Base-by-base conservation (phyloP, 2,329 filamentous ascomycete genomes). In the Bimuria novae-zelandiae region DNA sequence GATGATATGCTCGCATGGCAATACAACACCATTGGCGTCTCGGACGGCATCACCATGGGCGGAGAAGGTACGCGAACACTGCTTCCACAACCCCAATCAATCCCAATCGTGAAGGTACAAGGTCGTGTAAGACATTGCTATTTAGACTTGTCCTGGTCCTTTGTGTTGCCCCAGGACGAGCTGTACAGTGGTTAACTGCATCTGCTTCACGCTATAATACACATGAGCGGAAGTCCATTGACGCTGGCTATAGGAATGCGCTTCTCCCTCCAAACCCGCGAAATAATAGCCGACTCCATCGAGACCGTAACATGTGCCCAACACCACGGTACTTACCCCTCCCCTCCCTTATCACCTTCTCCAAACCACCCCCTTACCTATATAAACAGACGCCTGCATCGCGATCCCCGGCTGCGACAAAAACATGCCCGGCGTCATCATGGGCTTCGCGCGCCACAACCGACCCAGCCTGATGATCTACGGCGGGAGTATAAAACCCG, bases 391-490 rank as follows among this genome's bases (percentile, higher is more conserved):
- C 71, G 93, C 92, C 53, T 95, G 92, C 73, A 92, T 97, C 71
- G 87, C 90, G 25, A 93, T 97, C 63, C 92, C 93, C 0, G 92
- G 92, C 10, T 97, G 92, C 73, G 92, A 97, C 78, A 97, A 97
- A 83, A 97, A 97, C 74, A 97, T 97, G 93, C 92, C 92, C 0
- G 92, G 92, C 59, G 88, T 90, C 14, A 81, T 94, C 58, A 96
- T 96, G 87, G 92, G 89, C 0, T 92, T 94, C 68, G 90, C 90
- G 12, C 84, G 93, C 52, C 90, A 95, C 76, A 97, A 97, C 75
- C 84, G 93, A 8, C 93, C 93, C 3, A 94, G 91, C 42, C 80
- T 97, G 70, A 96, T 97, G 92, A 88, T 97, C 54, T 97, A 97
- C 72, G 93, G 93, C 45, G 93, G 93, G 33, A 90, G 90, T 14